Percentiles rank a stretch among this genome's conserved stretches.
These are phyloP conservation scores for Fusarium sp. DNA, from an alignment of 2,329 filamentous ascomycete genomes.

Conservation along the genomic window DNA sequence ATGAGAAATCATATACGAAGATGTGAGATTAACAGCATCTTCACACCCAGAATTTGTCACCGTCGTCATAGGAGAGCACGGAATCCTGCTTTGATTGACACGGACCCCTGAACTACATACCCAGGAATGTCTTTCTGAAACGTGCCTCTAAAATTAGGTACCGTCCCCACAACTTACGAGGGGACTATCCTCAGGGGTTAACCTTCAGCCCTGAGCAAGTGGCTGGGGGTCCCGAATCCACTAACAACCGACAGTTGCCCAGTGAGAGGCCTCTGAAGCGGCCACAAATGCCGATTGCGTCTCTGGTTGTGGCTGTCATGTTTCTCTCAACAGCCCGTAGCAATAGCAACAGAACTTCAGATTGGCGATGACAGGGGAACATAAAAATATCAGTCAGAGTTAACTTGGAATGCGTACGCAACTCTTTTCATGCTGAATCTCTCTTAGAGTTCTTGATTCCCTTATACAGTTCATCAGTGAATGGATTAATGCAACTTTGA, in stretches of 20 bases:
- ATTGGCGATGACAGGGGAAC: conserved; percentile 28
- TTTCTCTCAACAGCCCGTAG: not conserved
- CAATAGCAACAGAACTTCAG: conserved; percentile 13
- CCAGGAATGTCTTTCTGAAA: conserved; percentile 29
- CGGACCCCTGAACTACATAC: conserved; percentile 15
- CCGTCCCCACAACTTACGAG: conserved; percentile 25
- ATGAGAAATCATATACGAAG: not conserved
- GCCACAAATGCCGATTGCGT: conserved; percentile 23
- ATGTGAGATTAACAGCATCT: not conserved
- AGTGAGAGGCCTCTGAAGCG: conserved; percentile 32
- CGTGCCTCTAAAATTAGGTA: conserved; percentile 33
- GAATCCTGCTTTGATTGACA: not conserved
- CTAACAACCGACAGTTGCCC: conserved; percentile 13
- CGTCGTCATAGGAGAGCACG: not conserved
- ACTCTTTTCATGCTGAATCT: not conserved
- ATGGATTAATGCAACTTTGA: not conserved
- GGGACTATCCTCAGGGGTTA: conserved; percentile 22
- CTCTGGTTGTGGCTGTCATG: conserved; percentile 20
- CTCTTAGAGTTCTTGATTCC: not conserved
- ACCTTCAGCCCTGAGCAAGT: conserved; percentile 1
- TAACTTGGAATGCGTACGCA: not conserved
- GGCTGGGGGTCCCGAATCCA: conserved; percentile 14
- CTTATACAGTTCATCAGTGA: not conserved
- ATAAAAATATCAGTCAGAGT: not conserved
- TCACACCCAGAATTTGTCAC: not conserved